Evolutionary conservation across 1,284 basidiomycete species (phyloP), one percentile per base, ranked within the genome.

Genomic region (Vanrija sp.): DNA sequence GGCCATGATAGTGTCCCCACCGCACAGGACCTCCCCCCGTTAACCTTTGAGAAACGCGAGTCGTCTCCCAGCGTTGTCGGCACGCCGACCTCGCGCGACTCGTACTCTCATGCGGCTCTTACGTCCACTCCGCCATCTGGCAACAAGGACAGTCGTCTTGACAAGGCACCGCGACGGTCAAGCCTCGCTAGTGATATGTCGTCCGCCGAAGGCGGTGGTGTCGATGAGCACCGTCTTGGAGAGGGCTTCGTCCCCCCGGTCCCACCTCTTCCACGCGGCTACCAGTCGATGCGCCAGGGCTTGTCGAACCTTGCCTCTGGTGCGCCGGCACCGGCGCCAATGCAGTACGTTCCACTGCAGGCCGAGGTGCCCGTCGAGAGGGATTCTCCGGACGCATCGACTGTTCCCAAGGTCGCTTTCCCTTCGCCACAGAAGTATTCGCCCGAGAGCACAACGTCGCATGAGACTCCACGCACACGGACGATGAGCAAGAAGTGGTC

Each of bases 201-300:
- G 81, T 80, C 58, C 0, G 19, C 53, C 9, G 58, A 55, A 34
- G 34, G 34, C 14, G 51, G 58, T 4, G 34, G 49, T 19, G n/a
- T 46, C 21, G 54, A 58, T 34, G 60, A 62, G 5, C 21, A 23
- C 19, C 19, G 43, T 12, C 84, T 85, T 57, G 75, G 52, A 9
- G 61, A 64, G 42, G 58, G 78, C 58, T 66, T 77, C 56, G 92
- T 97, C 6, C 95, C 96, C 1, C 95, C 95, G 21, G 96, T 98
- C 1, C 95, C 95, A 34, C 95, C 96, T 43, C 78, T 98, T 19
- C 95, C 95, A 38, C 97, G 96, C 77, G 90, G 92, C 64, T 93
- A 86, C 76, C 85, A 86, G 60, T 86, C 89, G 6, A 68, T 73
- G 67, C 53, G 64, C 38, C 65, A 68, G 44, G 64, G 65, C 15